A percentile compares a stretch with the other conserved stretches of the same genome.
phyloP scores from a whole-genome alignment of 495 filamentous ascomycete species.

The Xylaria cubensis region DNA sequence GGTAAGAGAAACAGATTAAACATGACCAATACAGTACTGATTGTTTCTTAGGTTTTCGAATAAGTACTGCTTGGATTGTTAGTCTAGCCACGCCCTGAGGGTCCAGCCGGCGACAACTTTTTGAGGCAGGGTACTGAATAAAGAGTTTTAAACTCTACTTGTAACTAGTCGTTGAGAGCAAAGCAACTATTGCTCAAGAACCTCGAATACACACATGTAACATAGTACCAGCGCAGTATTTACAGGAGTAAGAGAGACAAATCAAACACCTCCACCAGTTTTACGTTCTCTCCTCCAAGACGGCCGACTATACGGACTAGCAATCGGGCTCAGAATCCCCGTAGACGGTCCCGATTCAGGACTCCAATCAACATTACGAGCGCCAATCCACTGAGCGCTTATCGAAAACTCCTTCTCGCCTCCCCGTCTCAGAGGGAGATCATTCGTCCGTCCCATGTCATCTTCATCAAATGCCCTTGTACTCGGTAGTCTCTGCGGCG shows the following conservation, averaged over 20 bases:
- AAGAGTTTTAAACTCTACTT: no score
- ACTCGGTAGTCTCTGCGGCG: neutral
- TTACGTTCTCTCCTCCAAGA: conserved; percentile 35
- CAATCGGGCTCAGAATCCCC: conserved; percentile 35
- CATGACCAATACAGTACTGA: conserved; percentile 7
- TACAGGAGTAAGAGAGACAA: neutral
- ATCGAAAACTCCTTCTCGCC: conserved; percentile 26
- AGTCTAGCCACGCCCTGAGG: neutral
- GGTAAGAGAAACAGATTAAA: conserved; percentile 35
- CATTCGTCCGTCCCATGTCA: neutral
- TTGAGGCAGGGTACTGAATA: no score
- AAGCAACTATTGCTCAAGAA: neutral
- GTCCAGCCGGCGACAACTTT: neutral
- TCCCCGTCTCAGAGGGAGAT: conserved; percentile 35
- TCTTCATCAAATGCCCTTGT: neutral
- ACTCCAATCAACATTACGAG: conserved; percentile 32
- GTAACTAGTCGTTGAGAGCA: no score
- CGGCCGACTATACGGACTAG: conserved; percentile 34
- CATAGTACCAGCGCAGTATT: neutral
- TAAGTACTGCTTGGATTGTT: conserved; percentile 44
- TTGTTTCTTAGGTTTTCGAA: conserved; percentile 35
- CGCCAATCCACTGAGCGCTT: conserved; percentile 32
- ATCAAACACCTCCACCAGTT: conserved; percentile 22
- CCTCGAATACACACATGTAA: neutral
- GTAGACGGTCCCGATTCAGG: conserved; percentile 35